Base-by-base conservation (phyloP, 2,329 filamentous ascomycete genomes). In the Stylonectria norvegica region DNA sequence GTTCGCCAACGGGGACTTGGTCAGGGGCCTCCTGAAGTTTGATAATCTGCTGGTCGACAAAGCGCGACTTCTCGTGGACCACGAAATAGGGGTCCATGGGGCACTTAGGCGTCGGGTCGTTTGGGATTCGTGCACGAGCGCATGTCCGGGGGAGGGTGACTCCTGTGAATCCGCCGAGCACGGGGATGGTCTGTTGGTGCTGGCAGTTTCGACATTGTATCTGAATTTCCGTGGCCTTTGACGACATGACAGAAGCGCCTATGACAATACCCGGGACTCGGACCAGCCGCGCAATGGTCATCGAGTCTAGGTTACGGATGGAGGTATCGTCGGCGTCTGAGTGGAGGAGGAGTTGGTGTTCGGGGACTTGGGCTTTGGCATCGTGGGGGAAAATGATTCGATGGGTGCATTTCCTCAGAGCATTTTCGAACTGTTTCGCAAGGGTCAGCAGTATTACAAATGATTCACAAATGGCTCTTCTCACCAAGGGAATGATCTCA, bases 21-120 rank as follows among this genome's bases (percentile, higher is more conserved):
- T 98, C 93, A 2, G 93, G 93, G 0, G 91, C 93, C 67, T 98
- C 93, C 62, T 98, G 93, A 14, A 98, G 79, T 66, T 98, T 98
- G 62, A 98, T 85, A 45, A 98, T 88, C 65, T 98, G 93, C 66
- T 98, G 93, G 59, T 98, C 93, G 57, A 97, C 90, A 61, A 98
- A 98, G 49, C 83, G 81, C 25, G 87, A 95, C 63, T 86, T 89
- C 65, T 98, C 93, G 61, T 98, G 93, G 43, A 93, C 77, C 42
- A 98, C 89, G 57, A 93, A 95, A 68, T 96, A 98, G 12, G 93
- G 93, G 57, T 98, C 93, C 45, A 98, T 69, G 0, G 91, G 90
- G 57, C 93, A 98, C 55, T 85, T 82, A 25, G 86, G 80, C 1
- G 77, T 75, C 2, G 73, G 70, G 31, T 94, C 87, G 36, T 83